Conservation (phyloP, 768 basidiomycete species). For the Mycena floridula region DNA sequence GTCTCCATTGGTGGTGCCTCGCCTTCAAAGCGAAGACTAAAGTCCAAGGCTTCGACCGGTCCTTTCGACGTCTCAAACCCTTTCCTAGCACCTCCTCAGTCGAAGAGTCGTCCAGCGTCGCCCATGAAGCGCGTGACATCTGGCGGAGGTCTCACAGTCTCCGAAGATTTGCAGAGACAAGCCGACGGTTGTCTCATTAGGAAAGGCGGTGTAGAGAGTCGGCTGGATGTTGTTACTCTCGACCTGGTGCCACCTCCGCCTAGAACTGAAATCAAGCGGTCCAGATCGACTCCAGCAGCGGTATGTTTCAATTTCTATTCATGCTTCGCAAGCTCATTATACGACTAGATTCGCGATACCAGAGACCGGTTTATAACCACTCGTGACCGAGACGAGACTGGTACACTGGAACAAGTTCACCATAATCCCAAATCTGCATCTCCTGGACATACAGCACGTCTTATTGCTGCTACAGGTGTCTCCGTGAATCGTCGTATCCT, state of each 20-base stretch:
- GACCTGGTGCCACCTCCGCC: conserved; percentile 65
- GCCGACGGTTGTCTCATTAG: conserved; percentile 65
- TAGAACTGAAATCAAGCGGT: conserved; percentile 60
- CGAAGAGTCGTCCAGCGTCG: conserved; percentile 45
- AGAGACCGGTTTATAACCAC: conserved; percentile 73
- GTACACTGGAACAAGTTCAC: conserved; percentile 59
- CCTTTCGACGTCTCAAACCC: conserved; percentile 55
- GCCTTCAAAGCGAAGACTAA: conserved; percentile 20
- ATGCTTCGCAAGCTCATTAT: conserved; percentile 1
- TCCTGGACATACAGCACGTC: conserved; percentile 72
- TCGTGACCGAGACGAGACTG: conserved; percentile 44
- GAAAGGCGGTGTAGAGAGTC: conserved; percentile 71
- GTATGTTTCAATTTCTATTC: conserved; percentile 19
- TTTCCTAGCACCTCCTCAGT: conserved; percentile 37
- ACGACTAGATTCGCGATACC: conserved; percentile 39
- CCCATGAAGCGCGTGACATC: conserved; percentile 58
- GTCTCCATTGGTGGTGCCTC: conserved; percentile 32
- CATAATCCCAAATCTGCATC: conserved; percentile 55
- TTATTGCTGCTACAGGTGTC: conserved; percentile 71
- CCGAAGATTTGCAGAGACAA: conserved; percentile 54
- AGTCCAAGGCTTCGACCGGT: conserved; percentile 23
- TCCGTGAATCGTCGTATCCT: conserved; percentile 78
- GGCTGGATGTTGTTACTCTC: conserved; percentile 68
- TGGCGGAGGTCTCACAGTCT: conserved; percentile 35
- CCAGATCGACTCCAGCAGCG: conserved; percentile 66